phyloP scores from a whole-genome alignment of 202 grass and related monocot species.

The Dendrocalamus latiflorus region DNA sequence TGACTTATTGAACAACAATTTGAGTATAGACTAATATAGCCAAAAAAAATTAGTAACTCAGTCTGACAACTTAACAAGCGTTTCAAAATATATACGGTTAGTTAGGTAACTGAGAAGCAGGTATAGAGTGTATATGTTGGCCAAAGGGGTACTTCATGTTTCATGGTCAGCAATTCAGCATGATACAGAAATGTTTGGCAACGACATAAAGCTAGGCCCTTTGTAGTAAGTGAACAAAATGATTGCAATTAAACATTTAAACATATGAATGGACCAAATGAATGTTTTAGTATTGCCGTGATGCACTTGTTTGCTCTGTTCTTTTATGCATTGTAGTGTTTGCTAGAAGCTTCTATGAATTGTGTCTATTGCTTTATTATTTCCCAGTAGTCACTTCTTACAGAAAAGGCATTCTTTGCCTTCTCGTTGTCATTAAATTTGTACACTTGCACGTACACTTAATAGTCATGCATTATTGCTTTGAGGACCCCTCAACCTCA shows the following conservation, averaged over 20 bases:
- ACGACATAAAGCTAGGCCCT: background rate
- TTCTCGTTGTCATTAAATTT: background rate
- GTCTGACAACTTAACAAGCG: background rate
- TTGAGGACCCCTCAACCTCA: background rate
- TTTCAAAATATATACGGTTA: background rate
- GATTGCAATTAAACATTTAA: background rate
- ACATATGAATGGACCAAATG: too few species aligned
- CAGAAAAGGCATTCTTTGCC: background rate
- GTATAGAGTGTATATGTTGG: background rate
- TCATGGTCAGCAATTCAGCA: background rate
- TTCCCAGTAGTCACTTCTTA: background rate
- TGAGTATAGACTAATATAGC: background rate
- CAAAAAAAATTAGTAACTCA: background rate
- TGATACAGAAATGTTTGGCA: background rate
- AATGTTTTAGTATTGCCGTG: constrained; percentile 7
- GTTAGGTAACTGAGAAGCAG: background rate
- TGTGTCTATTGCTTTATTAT: too few species aligned
- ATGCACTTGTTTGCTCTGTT: background rate
- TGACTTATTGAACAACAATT: background rate
- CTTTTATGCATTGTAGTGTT: background rate
- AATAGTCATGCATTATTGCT: background rate
- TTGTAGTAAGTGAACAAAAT: background rate
- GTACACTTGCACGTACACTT: background rate
- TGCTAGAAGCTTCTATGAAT: background rate
- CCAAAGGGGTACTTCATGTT: background rate